These are phyloP conservation scores for Oryza brachyantha DNA, from an alignment of 176 grass and related monocot genomes.

Conservation along the genomic window DNA sequence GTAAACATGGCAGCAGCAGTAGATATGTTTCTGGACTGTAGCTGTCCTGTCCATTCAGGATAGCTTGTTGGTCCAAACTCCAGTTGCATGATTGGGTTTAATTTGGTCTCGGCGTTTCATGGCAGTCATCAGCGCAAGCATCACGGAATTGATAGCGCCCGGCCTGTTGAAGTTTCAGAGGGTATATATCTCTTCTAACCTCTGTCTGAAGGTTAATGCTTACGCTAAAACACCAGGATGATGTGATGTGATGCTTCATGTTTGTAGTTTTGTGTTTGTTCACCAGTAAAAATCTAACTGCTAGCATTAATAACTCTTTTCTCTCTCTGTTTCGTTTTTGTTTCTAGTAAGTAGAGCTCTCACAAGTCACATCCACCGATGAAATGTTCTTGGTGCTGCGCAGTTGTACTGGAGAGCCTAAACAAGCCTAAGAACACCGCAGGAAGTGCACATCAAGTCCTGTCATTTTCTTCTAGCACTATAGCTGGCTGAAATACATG, in stretches of 20 bases:
- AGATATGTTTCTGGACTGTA: slow-evolving; percentile 13
- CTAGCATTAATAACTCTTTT: neutral
- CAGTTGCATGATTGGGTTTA: slow-evolving; percentile 18
- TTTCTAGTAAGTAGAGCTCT: neutral
- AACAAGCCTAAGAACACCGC: neutral
- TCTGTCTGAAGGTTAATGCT: slow-evolving; percentile 20
- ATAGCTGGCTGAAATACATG: slow-evolving; percentile 28
- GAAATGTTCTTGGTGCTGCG: neutral
- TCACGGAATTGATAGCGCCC: slow-evolving; percentile 3
- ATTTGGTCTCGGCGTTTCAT: slow-evolving; percentile 4
- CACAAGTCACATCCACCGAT: neutral
- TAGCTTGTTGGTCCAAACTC: neutral
- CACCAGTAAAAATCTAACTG: neutral
- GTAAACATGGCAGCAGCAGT: neutral
- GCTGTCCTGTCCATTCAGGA: slow-evolving; percentile 17
- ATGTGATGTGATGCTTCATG: neutral
- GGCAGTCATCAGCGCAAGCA: neutral
- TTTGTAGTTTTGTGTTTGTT: neutral
- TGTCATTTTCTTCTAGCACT: slow-evolving; percentile 18
- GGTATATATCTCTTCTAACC: neutral
- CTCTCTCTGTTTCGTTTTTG: no score
- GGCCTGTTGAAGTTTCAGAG: neutral
- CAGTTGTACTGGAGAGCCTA: neutral
- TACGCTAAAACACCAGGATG: neutral
- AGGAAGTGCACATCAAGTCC: neutral